Base-by-base conservation (phyloP, 2,329 filamentous ascomycete genomes). In the Emericellopsis cladophorae region DNA sequence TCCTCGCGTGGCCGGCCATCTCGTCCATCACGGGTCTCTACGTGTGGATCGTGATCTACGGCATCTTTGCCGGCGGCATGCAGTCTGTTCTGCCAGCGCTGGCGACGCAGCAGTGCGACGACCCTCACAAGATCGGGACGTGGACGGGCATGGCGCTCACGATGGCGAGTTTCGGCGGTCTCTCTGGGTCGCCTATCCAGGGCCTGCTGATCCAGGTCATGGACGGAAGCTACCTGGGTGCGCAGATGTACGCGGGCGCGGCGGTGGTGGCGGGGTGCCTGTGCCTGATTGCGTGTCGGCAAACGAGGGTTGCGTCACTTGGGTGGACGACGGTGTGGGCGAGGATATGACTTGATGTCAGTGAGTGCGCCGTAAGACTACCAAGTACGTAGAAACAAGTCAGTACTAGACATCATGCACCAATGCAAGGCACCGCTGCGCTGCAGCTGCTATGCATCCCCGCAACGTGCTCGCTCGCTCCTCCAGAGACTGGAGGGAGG, bases 31-130 rank as follows among this genome's bases (percentile, higher is more conserved):
- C 58, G 0, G 68, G 70, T 0, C 58, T 85, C 23, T 83, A 82
- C 51, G 67, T 61, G 2, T 85, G 81, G 66, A 61, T 72, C 0
- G 60, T 68, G 0, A 61, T 79, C 37, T 84, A 81, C 52, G 82
- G 82, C 2, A 60, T 84, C 29, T 64, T 66, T 1, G 74, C 68
- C 0, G 78, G 76, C 1, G 74, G 66, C 0, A 71, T 84, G 33
- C 79, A 84, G 60, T 70, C 69, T 2, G 53, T 85, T 7, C 81
- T 84, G 51, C 79, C 79, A 0, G 76, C 76, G 0, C 50, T 42
- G 14, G 40, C 40, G 6, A 42, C 43, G 22, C 16, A 26, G 7
- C 35, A 39, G 36, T 22, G 40, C 5, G 40, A 36, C 10, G 36
- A 39, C 16, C 36, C 40, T 0, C 22, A 40, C 31, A 42, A 37